Evolutionary conservation across 371 early-diverging fungal genomes (phyloP).

Genomic region (Syncephalastrum racemosum): DNA sequence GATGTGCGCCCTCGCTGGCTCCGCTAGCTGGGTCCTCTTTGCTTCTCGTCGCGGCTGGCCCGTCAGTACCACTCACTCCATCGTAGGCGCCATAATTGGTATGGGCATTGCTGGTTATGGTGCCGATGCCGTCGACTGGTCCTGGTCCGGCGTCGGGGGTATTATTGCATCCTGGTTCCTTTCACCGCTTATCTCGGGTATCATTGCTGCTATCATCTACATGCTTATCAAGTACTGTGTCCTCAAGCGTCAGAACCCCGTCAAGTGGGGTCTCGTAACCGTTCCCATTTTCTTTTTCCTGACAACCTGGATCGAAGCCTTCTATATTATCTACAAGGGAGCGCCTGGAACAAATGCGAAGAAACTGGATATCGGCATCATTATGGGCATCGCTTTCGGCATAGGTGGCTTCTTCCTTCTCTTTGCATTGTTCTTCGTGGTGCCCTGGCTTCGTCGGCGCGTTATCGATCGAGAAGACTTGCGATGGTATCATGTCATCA

Average conservation of each 20-base stretch:
- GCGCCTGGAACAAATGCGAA: constrained; percentile 51
- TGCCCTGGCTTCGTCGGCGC: constrained; percentile 63
- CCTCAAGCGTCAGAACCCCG: constrained; percentile 62
- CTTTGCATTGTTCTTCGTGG: constrained; percentile 61
- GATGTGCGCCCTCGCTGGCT: constrained; percentile 77
- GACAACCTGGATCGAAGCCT: constrained; percentile 66
- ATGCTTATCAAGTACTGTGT: constrained; percentile 64
- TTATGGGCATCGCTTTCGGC: constrained; percentile 64
- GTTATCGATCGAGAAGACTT: constrained; percentile 67
- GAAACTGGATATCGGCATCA: constrained; percentile 37
- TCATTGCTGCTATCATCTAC: constrained; percentile 68
- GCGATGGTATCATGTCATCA: constrained; percentile 68
- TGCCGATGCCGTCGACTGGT: constrained; percentile 65
- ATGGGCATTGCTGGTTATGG: constrained; percentile 79
- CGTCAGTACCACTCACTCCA: constrained; percentile 61
- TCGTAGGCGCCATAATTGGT: constrained; percentile 83
- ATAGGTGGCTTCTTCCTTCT: constrained; percentile 51
- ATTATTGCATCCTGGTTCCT: constrained; percentile 81
- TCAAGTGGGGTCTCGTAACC: constrained; percentile 71
- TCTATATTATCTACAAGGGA: constrained; percentile 77
- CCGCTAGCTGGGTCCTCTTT: constrained; percentile 69
- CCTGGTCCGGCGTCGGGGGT: constrained; percentile 65
- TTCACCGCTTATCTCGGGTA: constrained; percentile 70
- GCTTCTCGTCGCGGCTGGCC: constrained; percentile 64
- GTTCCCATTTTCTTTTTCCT: constrained; percentile 81